Evolutionary conservation across 2,329 filamentous ascomycete genomes (phyloP).

Genomic region (Fusarium pseudonygamai): DNA sequence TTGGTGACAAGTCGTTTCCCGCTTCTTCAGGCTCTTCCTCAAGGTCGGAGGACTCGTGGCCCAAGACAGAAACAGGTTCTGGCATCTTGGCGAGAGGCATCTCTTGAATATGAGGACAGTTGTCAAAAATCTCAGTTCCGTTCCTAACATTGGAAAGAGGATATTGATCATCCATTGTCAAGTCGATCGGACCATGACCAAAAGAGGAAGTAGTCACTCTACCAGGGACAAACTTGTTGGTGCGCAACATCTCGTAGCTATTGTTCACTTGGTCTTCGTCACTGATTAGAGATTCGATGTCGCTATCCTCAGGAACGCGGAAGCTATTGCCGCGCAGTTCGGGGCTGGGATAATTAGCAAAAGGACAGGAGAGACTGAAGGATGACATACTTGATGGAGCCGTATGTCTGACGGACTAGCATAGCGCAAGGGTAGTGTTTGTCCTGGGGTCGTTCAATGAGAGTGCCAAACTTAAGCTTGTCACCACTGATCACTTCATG

Average conservation of each 20-base stretch:
- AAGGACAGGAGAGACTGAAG: not conserved
- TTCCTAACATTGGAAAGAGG: constrained; percentile 20
- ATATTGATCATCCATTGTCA: constrained; percentile 36
- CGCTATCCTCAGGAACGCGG: constrained; percentile 55
- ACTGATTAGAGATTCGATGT: constrained; percentile 44
- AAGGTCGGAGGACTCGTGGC: constrained; percentile 7
- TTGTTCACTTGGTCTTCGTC: constrained; percentile 43
- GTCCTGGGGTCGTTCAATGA: constrained; percentile 47
- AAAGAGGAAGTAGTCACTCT: not conserved
- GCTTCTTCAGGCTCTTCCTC: constrained; percentile 9
- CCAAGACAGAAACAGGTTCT: not conserved
- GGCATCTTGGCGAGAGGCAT: not conserved
- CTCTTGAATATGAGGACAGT: not conserved
- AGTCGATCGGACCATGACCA: constrained; percentile 30
- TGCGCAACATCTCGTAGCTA: constrained; percentile 41
- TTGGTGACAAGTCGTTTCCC: constrained; percentile 16
- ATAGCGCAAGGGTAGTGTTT: constrained; percentile 53
- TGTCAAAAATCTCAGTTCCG: not conserved
- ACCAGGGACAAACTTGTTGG: constrained; percentile 45
- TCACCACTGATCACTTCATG: constrained; percentile 44
- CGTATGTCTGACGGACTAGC: constrained; percentile 46
- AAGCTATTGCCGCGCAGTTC: constrained; percentile 47
- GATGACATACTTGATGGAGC: constrained; percentile 37
- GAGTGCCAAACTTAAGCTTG: constrained; percentile 48
- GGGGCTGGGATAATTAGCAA: constrained; percentile 39